Evolutionary conservation across 768 basidiomycete species (phyloP).

Genomic region (Tremella mesenterica): DNA sequence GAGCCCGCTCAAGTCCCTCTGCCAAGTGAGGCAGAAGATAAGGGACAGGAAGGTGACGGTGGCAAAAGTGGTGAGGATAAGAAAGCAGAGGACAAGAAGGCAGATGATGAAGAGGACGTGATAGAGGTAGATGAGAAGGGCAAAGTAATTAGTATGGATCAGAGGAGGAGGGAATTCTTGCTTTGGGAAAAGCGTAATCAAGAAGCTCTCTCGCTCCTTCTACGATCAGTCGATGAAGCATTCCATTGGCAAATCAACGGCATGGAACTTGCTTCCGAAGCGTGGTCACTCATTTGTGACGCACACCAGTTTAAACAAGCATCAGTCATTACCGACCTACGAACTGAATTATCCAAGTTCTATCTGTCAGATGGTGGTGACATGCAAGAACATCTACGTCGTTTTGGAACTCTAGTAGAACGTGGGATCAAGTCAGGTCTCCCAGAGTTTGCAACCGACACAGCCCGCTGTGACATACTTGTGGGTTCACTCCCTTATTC

Average conservation of each 20-base stretch:
- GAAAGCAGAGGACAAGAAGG: neutral
- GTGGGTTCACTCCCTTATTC: neutral
- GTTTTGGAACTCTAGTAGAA: neutral
- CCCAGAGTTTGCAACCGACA: neutral
- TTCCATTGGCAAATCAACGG: constrained; percentile 9
- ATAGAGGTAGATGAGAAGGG: neutral
- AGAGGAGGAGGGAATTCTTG: neutral
- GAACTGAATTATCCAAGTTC: neutral
- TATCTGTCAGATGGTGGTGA: neutral
- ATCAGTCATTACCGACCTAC: neutral
- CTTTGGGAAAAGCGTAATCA: neutral
- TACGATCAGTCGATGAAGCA: neutral
- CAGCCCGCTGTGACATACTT: neutral
- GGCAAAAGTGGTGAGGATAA: neutral
- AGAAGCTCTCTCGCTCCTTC: neutral
- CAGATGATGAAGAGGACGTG: neutral
- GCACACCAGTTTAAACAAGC: neutral
- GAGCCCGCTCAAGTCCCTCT: too few species aligned
- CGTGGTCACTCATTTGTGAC: neutral
- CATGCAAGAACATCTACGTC: neutral
- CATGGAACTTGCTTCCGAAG: neutral
- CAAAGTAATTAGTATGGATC: neutral
- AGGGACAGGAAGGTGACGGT: neutral
- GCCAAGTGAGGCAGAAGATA: too few species aligned
- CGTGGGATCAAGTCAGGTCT: neutral